Conservation (phyloP, 2,329 filamentous ascomycete genomes). For the Xylariaceae sp. region DNA sequence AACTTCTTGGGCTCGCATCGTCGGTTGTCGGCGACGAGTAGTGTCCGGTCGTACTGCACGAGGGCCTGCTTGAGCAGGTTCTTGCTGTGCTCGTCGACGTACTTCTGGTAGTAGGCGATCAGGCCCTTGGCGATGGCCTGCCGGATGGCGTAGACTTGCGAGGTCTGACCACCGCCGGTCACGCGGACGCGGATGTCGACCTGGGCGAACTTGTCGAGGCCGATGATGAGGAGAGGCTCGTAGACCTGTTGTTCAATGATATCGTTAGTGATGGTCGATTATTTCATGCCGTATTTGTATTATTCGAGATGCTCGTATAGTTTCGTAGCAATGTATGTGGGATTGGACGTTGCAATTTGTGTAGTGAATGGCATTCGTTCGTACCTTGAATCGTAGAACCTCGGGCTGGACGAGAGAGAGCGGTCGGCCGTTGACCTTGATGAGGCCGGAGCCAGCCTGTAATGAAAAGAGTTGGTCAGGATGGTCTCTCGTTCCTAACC, state of each 20-base stretch:
- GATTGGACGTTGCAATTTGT: background rate
- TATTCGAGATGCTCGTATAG: background rate
- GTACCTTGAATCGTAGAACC: slow-evolving; percentile 95
- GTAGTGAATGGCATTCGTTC: slow-evolving; percentile 28
- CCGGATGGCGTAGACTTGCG: slow-evolving; percentile 96
- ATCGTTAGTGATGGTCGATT: slow-evolving; percentile 11
- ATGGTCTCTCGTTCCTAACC: slow-evolving; percentile 11
- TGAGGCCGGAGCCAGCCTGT: slow-evolving; percentile 63
- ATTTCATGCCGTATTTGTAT: slow-evolving; percentile 2
- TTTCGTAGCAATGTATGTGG: background rate
- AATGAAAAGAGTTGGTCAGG: slow-evolving; percentile 20
- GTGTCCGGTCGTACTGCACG: slow-evolving; percentile 92
- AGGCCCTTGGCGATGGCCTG: slow-evolving; percentile 98
- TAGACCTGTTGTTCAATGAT: slow-evolving; percentile 70
- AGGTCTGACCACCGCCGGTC: slow-evolving; percentile 95
- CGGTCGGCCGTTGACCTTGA: slow-evolving; percentile 99
- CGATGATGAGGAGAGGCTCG: slow-evolving; percentile 96
- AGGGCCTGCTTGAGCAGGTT: slow-evolving; percentile 98
- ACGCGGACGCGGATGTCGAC: slow-evolving; percentile 98
- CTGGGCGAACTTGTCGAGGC: slow-evolving; percentile 93
- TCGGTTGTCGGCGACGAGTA: slow-evolving; percentile 98
- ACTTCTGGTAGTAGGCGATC: slow-evolving; percentile 99
- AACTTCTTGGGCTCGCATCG: slow-evolving; percentile 99
- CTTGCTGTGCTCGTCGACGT: slow-evolving; percentile 99
- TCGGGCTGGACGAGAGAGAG: slow-evolving; percentile 93